These are phyloP conservation scores for Antrodiella citrinella DNA, from an alignment of 768 basidiomycete species.

Conservation along the genomic window DNA sequence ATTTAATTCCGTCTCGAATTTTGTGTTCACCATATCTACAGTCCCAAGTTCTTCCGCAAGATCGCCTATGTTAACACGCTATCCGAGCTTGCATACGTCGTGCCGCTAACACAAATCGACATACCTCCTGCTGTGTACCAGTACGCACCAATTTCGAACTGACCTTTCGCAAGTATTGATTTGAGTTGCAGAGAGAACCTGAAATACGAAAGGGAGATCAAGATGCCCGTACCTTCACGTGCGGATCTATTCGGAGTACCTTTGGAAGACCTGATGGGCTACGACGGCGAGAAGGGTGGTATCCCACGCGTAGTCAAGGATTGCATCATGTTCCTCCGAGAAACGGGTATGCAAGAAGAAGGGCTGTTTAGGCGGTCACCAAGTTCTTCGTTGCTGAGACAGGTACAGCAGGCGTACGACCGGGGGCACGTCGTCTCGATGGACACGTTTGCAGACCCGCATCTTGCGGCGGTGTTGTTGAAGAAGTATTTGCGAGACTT, in stretches of 20 bases:
- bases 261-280: constrained; percentile 78
- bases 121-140: constrained; percentile 77
- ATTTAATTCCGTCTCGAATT: background rate
- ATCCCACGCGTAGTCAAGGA: constrained; percentile 79
- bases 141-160: constrained; percentile 45
- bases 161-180: too few species aligned
- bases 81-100: constrained; percentile 65
- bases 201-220: constrained; percentile 64
- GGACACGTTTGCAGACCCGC: constrained; percentile 65
- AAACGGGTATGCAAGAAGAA: constrained; percentile 59
- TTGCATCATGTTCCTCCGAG: constrained; percentile 61
- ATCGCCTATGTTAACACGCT: constrained; percentile 69
- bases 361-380: constrained; percentile 83
- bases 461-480: constrained; percentile 76
- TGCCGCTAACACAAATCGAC: constrained; percentile 84
- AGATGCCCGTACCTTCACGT: constrained; percentile 49
- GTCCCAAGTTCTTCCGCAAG: constrained; percentile 88
- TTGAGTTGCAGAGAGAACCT: constrained; percentile 59
- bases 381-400: constrained; percentile 55
- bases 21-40: constrained; percentile 18
- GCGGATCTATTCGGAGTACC: constrained; percentile 74
- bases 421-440: constrained; percentile 76
- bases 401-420: constrained; percentile 81
- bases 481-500: constrained; percentile 83
- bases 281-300: constrained; percentile 72